Base-by-base conservation (phyloP, 2,329 filamentous ascomycete species). In the Colletotrichum incanum region DNA sequence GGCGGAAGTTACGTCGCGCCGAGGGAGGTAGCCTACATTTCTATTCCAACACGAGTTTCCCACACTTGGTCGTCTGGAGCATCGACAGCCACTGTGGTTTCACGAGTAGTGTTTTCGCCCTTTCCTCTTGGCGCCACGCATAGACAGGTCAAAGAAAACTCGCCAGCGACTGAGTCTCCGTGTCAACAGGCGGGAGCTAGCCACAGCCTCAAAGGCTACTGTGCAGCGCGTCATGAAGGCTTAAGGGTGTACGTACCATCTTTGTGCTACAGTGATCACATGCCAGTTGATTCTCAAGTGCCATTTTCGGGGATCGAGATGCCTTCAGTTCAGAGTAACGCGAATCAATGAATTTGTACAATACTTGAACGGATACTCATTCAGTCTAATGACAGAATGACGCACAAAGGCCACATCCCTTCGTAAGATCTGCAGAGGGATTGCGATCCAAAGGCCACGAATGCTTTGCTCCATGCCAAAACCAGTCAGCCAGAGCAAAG, bases 171-270 rank as follows among this genome's bases (percentile, higher is more conserved):
- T 26, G 54, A 47, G 39, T 71, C 39, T 52, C 49, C 56, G 49
- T 54, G 23, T 70, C 65, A 49, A 65, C 54, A 43, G 9, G 34
- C 60, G 43, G 59, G 59, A 65, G 54, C 70, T 72, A 72, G 60
- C 6, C 23, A 31, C 43, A 54, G 45, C 65, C n/a, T 18, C 34
- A 45, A 41, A 50, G n/a, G 14, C n/a, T 5, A 39, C n/a, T 26
- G 9, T 4, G 9, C 3, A n/a, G 18, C 20, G 66, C 54, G 43
- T 39, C 39, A 31, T 55, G 3, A 9, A n/a, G 23, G 60, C 65
- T 23, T 47, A 54, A 49, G 60, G 5, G 47, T 26, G 54, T 43
- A 39, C 37, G 65, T 52, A 54, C 65, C 11, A 50, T 23, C 28
- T 23, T 41, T 39, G 54, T 50, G 39, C 28, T n/a, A n/a, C 12